Evolutionary conservation across 2,329 filamentous ascomycete species (phyloP).

Genomic region (Aspergillus costaricaensis): DNA sequence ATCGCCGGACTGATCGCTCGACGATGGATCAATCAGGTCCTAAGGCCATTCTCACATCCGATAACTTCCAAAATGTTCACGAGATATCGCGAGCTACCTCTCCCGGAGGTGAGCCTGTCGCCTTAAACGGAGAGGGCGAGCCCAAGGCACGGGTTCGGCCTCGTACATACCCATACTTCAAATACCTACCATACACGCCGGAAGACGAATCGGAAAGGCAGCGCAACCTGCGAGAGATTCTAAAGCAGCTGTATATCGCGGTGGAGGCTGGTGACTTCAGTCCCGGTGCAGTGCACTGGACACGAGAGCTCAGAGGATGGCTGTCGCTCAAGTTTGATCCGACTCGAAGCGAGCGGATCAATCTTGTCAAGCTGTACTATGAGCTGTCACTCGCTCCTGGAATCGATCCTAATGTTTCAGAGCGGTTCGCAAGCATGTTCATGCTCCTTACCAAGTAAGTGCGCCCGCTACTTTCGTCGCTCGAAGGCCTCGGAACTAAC

Average conservation of each 20-base stretch:
- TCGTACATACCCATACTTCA: slow-evolving; percentile 90
- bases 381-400: slow-evolving; percentile 89
- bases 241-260: slow-evolving; percentile 91
- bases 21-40: slow-evolving; percentile 40
- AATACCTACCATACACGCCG: slow-evolving; percentile 82
- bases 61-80: slow-evolving; percentile 52
- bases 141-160: slow-evolving; percentile 71
- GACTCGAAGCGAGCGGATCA: slow-evolving; percentile 77
- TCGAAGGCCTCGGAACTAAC: slow-evolving; percentile 20
- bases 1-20: slow-evolving; percentile 20
- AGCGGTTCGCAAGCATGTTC: slow-evolving; percentile 96
- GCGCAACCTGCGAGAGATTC: slow-evolving; percentile 77
- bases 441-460: slow-evolving; percentile 89
- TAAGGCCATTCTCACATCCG: slow-evolving; percentile 39
- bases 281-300: slow-evolving; percentile 94
- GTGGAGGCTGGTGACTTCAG: slow-evolving; percentile 92
- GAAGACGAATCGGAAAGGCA: slow-evolving; percentile 79
- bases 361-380: slow-evolving; percentile 88
- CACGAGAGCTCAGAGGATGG: slow-evolving; percentile 92
- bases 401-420: slow-evolving; percentile 75
- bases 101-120: slow-evolving; percentile 61
- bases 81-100: slow-evolving; percentile 84
- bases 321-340: slow-evolving; percentile 97
- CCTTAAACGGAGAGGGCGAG: slow-evolving; percentile 55
- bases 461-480: neutral